Evolutionary conservation across 495 filamentous ascomycete genomes (phyloP).

Genomic region (Hypoxylon subgilvum): DNA sequence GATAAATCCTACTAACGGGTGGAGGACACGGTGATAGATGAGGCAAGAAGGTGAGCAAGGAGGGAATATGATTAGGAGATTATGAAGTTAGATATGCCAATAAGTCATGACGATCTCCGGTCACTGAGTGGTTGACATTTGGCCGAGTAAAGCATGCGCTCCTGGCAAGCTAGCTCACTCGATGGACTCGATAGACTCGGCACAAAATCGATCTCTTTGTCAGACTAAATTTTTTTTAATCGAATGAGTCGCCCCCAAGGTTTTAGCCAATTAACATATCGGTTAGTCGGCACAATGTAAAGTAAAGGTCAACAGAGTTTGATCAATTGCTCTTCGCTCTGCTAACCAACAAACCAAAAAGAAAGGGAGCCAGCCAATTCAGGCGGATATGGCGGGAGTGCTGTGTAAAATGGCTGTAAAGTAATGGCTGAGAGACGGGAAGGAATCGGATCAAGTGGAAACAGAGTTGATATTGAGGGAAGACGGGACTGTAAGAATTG

Average conservation of each 20-base stretch:
- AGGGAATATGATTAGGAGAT: slow-evolving; percentile 22
- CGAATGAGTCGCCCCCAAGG: slow-evolving; percentile 1
- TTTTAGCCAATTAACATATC: slow-evolving; percentile 18
- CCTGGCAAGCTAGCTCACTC: slow-evolving; percentile 6
- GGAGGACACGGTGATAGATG: slow-evolving; percentile 11
- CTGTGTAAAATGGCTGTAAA: slow-evolving; percentile 4
- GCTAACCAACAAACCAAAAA: no score
- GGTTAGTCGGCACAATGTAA: slow-evolving; percentile 13
- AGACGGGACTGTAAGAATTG: slow-evolving; percentile 12
- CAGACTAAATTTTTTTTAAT: slow-evolving; percentile 3
- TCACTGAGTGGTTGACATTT: slow-evolving; percentile 21
- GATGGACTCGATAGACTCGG: background rate
- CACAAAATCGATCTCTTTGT: slow-evolving; percentile 1
- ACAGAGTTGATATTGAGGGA: slow-evolving; percentile 29
- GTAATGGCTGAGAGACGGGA: slow-evolving; percentile 20
- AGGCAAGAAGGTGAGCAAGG: slow-evolving; percentile 34
- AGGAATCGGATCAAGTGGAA: slow-evolving; percentile 37
- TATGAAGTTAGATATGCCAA: slow-evolving; percentile 17
- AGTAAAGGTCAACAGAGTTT: slow-evolving; percentile 4
- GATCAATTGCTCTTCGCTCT: slow-evolving; percentile 27
- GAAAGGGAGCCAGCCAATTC: slow-evolving; percentile 8
- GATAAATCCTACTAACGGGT: slow-evolving; percentile 34
- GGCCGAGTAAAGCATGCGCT: slow-evolving; percentile 21
- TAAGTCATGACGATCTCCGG: slow-evolving; percentile 13
- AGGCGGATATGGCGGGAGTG: slow-evolving; percentile 30